Percentiles rank a stretch among this genome's conserved stretches.
Evolutionary conservation across 2,329 filamentous ascomycete genomes (phyloP).

Genomic region (Neurospora crassa): DNA sequence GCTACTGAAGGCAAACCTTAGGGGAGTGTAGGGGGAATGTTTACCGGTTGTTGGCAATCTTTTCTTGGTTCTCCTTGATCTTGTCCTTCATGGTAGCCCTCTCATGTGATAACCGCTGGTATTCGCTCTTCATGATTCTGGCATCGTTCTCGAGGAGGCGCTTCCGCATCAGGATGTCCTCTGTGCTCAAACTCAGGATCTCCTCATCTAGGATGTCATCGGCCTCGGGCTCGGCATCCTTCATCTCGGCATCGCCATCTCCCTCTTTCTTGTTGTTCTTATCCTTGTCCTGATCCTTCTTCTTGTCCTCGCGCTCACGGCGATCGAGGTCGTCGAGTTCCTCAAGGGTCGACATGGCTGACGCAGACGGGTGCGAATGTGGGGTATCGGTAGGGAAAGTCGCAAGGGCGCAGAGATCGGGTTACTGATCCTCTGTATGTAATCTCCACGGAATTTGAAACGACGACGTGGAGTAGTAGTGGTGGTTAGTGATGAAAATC

Average conservation of each 20-base stretch:
- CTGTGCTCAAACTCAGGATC: conserved; percentile 84
- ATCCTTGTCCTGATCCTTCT: conserved; percentile 39
- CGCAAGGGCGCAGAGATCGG: background rate
- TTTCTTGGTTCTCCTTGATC: conserved; percentile 98
- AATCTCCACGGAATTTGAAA: background rate
- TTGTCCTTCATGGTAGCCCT: conserved; percentile 95
- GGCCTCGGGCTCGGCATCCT: conserved; percentile 62
- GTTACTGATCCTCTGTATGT: background rate
- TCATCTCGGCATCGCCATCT: conserved; percentile 81
- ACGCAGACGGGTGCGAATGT: background rate
- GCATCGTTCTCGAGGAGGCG: conserved; percentile 94
- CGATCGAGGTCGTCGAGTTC: conserved; percentile 85
- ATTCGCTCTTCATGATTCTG: conserved; percentile 97
- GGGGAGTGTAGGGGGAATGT: conserved; percentile 16
- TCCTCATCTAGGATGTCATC: conserved; percentile 84
- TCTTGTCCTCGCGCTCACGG: conserved; percentile 53
- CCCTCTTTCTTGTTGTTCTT: conserved; percentile 47
- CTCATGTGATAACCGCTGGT: conserved; percentile 86
- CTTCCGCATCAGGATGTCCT: conserved; percentile 86
- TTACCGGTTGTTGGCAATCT: conserved; percentile 98
- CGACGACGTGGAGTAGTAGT: background rate
- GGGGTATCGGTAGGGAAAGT: conserved; percentile 1
- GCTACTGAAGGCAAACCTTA: background rate
- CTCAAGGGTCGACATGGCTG: conserved; percentile 77
- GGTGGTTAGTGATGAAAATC: background rate